Base-by-base conservation (phyloP, 139 green algal species). In the Haematococcus lacustris region DNA sequence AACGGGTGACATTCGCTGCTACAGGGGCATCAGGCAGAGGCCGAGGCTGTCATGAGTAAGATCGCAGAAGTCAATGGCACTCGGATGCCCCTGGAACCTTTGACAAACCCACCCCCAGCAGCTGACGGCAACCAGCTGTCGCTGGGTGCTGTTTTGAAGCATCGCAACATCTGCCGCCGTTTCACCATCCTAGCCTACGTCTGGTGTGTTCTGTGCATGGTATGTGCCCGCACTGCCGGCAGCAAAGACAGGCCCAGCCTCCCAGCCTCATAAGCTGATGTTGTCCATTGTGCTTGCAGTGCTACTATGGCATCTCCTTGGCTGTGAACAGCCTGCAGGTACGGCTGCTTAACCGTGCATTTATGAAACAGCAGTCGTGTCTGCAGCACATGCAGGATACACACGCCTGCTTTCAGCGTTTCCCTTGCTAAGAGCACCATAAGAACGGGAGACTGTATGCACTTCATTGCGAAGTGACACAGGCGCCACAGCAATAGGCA, bases 31-130 rank as follows among this genome's bases (percentile, higher is more conserved):
- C 82, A 78, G 72, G 76, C 78, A 9, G 83, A 90, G 61, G 88
- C 88, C 0, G 82, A 79, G 21, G 75, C 85, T 17, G 76, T 78
- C 0, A 72, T 93, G 34, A 74, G 76, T 6, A 63, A 71, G 0
- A 72, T 93, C 6, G 86, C 88, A 0, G 75, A 73, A 2, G 51
- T 50, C 38, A 93, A 92, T 73, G 67, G 76, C 62, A 81, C 66
- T 1, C 76, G 78, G 60, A 76, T 84, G 68, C 88, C 88, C 1
- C 63, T 81, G 37, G 68, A 78, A 39, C 81, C 83, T 3, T 67
- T 92, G 53, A 30, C 53, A 30, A 21, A 21, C 47, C 43, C 43
- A 28, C 43, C 43, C 17, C 17, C 43, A 53, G 43, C 43, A 17
- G 43, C 43, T 17, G 43, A 17, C 43, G 43, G 43, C 53, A 26